phyloP scores from a whole-genome alignment of 208 protist species.

The Trypanosoma avium region DNA sequence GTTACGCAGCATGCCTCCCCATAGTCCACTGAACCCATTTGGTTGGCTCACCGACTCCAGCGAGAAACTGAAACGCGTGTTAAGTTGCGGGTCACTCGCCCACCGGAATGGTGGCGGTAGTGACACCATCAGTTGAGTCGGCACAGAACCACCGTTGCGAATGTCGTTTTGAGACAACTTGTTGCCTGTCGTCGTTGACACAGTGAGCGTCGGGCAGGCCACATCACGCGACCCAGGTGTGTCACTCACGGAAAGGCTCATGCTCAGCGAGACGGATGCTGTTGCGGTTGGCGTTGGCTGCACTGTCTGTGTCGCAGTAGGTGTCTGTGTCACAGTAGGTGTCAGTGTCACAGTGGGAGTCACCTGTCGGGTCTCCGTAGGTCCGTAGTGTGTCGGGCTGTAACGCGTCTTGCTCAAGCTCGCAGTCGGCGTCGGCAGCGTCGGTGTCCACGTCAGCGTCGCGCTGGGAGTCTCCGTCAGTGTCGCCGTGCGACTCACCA shows the following conservation, averaged over 20 bases:
- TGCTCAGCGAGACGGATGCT: too few relatives aligned
- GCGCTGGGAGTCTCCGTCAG: neutral
- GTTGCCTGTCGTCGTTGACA: neutral
- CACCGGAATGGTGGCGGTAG: slow-evolving; percentile 11
- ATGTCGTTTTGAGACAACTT: too few relatives aligned
- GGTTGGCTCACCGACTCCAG: neutral
- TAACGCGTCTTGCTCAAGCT: too few relatives aligned
- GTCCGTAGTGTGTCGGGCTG: too few relatives aligned
- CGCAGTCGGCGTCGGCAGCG: neutral
- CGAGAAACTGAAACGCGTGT: neutral
- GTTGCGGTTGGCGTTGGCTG: too few relatives aligned
- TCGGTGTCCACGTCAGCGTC: neutral
- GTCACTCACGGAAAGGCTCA: too few relatives aligned
- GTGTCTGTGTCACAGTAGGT: neutral
- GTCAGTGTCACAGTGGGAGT: neutral
- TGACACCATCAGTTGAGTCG: neutral
- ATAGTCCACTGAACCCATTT: slow-evolving; percentile 8
- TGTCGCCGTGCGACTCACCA: neutral
- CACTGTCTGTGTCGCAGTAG: neutral
- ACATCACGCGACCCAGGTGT: too few relatives aligned
- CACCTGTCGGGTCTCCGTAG: too few relatives aligned
- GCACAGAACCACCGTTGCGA: too few relatives aligned
- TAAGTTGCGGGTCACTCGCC: neutral
- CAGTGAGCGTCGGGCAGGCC: neutral
- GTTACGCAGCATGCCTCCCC: slow-evolving; percentile 19